A percentile compares a stretch with the other conserved stretches of the same genome.
Conservation (phyloP, 2,329 filamentous ascomycete genomes). For the Colletotrichum sojae region DNA sequence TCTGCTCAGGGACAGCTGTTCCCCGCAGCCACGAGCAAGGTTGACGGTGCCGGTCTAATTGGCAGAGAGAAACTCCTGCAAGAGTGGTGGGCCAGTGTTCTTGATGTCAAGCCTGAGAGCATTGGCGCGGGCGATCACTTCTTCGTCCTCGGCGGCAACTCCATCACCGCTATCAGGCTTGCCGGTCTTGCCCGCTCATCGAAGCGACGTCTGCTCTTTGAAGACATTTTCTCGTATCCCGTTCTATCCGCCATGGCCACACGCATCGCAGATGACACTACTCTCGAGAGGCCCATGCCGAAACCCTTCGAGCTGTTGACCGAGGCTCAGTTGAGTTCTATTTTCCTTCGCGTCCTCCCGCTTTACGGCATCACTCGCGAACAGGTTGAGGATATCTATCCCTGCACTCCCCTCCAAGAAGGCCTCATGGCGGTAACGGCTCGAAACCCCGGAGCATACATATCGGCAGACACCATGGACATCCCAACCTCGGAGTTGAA, state of each 20-base stretch:
- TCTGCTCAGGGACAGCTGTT: conserved; percentile 10
- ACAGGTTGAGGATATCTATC: conserved; percentile 42
- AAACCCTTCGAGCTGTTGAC: conserved; percentile 7
- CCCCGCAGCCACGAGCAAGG: not conserved
- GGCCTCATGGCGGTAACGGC: conserved; percentile 43
- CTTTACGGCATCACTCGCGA: conserved; percentile 26
- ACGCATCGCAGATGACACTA: not conserved
- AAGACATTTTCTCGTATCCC: conserved; percentile 18
- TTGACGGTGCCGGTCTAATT: not conserved
- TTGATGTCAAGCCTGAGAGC: not conserved
- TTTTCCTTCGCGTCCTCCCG: not conserved
- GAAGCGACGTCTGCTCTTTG: conserved; percentile 5
- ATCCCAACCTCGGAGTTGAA: conserved; percentile 43
- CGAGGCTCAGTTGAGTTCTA: not conserved
- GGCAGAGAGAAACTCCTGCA: conserved; percentile 17
- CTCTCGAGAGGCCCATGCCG: not conserved
- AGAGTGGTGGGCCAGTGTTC: conserved; percentile 15
- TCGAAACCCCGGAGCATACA: conserved; percentile 43
- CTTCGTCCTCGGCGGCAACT: conserved; percentile 29
- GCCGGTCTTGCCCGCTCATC: conserved; percentile 8
- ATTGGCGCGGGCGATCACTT: conserved; percentile 21
- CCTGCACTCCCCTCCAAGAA: conserved; percentile 43
- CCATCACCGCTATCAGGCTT: conserved; percentile 24
- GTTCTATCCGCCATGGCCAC: conserved; percentile 15
- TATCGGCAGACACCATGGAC: conserved; percentile 48